phyloP scores from a whole-genome alignment of 495 filamentous ascomycete species.

The Parmelia sp. region DNA sequence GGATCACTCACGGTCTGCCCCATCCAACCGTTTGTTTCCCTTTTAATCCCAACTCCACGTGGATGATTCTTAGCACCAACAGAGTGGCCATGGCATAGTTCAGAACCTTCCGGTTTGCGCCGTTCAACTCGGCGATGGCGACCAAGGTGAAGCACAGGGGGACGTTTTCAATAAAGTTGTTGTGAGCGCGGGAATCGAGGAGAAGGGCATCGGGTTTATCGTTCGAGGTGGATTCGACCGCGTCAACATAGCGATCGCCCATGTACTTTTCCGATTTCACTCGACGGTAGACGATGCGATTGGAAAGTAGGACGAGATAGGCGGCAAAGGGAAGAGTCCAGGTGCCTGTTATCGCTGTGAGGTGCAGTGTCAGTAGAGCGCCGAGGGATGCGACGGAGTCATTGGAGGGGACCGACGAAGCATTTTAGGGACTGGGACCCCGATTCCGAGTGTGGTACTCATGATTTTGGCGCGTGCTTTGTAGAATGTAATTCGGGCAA shows the following conservation, averaged over 20 bases:
- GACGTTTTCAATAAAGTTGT: slow-evolving; percentile 43
- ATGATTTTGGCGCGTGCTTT: slow-evolving; percentile 12
- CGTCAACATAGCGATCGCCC: slow-evolving; percentile 29
- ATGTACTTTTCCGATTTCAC: slow-evolving; percentile 31
- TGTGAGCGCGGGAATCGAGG: slow-evolving; percentile 33
- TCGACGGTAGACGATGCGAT: slow-evolving; percentile 37
- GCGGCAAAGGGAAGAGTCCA: slow-evolving; percentile 42
- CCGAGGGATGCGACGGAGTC: no score
- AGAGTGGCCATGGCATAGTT: slow-evolving; percentile 33
- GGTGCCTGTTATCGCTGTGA: slow-evolving; percentile 38
- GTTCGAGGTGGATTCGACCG: slow-evolving; percentile 3
- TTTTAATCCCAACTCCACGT: slow-evolving; percentile 37
- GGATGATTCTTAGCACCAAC: slow-evolving; percentile 35
- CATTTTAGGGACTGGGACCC: slow-evolving; percentile 31
- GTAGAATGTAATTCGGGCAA: neutral
- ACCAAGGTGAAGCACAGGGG: slow-evolving; percentile 32
- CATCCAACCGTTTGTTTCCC: slow-evolving; percentile 27
- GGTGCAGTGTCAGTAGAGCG: slow-evolving; percentile 6
- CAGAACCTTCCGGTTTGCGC: slow-evolving; percentile 34
- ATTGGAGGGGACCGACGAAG: slow-evolving; percentile 20
- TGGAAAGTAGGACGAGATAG: slow-evolving; percentile 38
- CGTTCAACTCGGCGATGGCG: slow-evolving; percentile 40
- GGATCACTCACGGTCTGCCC: slow-evolving; percentile 26
- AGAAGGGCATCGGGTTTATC: slow-evolving; percentile 26
- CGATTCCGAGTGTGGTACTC: slow-evolving; percentile 28